These are phyloP conservation scores for Lactarius hengduanensis DNA, from an alignment of 768 basidiomycete species.

Conservation along the genomic window DNA sequence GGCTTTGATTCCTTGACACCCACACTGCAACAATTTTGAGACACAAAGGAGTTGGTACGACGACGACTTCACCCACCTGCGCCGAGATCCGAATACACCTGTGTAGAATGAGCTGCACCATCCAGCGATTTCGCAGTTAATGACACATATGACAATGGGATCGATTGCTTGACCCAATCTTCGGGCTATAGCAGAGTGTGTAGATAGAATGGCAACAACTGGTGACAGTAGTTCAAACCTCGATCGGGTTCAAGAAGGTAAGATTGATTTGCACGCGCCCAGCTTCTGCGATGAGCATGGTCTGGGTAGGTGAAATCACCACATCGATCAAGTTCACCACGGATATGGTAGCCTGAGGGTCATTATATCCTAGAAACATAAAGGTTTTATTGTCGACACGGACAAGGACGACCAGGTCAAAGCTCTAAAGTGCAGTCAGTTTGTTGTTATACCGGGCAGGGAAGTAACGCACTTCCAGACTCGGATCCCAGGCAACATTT, in stretches of 20 bases:
- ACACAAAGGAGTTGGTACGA: background rate
- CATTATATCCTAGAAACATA: too few species aligned
- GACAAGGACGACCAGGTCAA: too few species aligned
- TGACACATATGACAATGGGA: conserved; percentile 42
- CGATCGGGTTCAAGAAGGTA: conserved; percentile 42
- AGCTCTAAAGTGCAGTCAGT: too few species aligned
- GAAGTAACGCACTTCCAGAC: too few species aligned
- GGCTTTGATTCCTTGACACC: conserved; percentile 27
- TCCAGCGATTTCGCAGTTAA: conserved; percentile 36
- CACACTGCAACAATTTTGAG: conserved; percentile 28
- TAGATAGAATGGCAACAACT: background rate
- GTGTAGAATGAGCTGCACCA: conserved; percentile 36
- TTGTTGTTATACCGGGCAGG: too few species aligned
- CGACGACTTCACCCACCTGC: conserved; percentile 32
- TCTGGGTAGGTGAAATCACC: conserved; percentile 39
- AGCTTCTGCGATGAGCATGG: conserved; percentile 36
- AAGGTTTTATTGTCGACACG: too few species aligned
- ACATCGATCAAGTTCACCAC: conserved; percentile 27
- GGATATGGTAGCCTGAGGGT: too few species aligned
- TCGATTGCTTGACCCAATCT: conserved; percentile 39
- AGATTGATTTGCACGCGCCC: conserved; percentile 39
- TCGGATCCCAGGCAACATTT: too few species aligned
- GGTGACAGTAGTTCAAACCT: conserved; percentile 25
- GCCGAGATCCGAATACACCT: conserved; percentile 43
- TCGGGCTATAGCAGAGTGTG: conserved; percentile 31